A percentile compares a stretch with the other conserved stretches of the same genome.
Evolutionary conservation across 1,139 yeast genomes (phyloP).

Genomic region (Yamadazyma membranifaciens): DNA sequence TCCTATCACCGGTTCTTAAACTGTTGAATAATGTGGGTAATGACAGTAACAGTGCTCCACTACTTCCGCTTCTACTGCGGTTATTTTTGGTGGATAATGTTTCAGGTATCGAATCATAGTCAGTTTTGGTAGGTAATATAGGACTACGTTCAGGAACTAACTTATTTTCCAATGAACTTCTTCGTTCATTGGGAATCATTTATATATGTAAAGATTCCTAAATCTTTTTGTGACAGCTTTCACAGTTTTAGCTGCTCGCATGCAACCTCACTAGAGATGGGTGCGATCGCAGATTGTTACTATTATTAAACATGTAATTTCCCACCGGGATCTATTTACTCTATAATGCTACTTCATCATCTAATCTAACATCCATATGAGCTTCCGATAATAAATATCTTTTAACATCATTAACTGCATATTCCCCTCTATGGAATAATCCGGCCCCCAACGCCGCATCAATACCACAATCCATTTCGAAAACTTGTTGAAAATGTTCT

Average conservation of each 20-base stretch:
- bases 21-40: constrained; percentile 21
- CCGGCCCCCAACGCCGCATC: constrained; percentile 99
- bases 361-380: constrained; percentile 39
- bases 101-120: neutral
- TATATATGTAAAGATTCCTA: no score
- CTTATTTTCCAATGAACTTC: constrained; percentile 1
- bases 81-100: neutral
- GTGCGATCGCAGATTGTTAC: neutral
- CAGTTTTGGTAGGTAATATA: neutral
- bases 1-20: constrained; percentile 21
- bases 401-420: constrained; percentile 82
- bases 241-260: no score
- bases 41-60: constrained; percentile 23
- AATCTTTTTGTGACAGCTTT: no score
- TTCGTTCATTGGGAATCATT: constrained; percentile 3
- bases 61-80: constrained; percentile 10
- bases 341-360: constrained; percentile 24
- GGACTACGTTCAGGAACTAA: constrained; percentile 1
- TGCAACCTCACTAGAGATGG: neutral
- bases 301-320: neutral
- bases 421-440: constrained; percentile 93
- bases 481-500: constrained; percentile 83
- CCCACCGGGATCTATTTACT: no score
- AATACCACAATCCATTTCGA: constrained; percentile 65
- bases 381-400: constrained; percentile 41